phyloP scores from a whole-genome alignment of 2,329 filamentous ascomycete species.

The Hypoxylon sp. region DNA sequence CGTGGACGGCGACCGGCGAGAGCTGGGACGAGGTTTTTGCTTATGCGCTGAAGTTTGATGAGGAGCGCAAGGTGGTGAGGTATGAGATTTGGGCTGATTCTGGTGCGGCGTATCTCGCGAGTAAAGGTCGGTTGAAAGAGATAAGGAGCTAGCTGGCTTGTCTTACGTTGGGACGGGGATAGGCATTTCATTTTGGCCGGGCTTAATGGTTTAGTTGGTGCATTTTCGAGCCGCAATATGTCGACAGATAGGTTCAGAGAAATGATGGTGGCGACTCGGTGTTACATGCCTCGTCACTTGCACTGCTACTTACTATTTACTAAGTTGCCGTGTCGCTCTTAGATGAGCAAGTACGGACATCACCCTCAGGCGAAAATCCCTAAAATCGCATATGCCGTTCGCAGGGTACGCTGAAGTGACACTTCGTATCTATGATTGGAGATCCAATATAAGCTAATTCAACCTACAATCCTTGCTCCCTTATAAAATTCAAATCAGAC shows the following conservation, averaged over 20 bases:
- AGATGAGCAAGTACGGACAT: too few species aligned
- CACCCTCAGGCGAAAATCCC: too few species aligned
- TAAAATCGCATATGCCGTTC: too few species aligned
- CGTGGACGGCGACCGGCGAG: slow-evolving; percentile 51
- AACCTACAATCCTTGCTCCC: neutral
- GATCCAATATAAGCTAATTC: neutral
- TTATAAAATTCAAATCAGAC: neutral
- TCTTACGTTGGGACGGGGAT: neutral
- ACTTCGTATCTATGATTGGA: neutral
- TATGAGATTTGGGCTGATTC: slow-evolving; percentile 58
- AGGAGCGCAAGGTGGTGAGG: slow-evolving; percentile 44
- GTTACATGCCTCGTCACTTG: too few species aligned
- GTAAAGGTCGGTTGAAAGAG: slow-evolving; percentile 68
- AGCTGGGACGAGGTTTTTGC: slow-evolving; percentile 55
- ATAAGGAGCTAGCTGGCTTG: slow-evolving; percentile 1
- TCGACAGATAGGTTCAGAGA: too few species aligned
- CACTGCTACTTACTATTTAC: too few species aligned
- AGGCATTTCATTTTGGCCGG: neutral
- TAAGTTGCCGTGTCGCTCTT: too few species aligned
- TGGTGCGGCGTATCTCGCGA: slow-evolving; percentile 61
- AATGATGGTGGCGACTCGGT: too few species aligned
- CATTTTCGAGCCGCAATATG: too few species aligned
- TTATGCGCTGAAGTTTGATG: slow-evolving; percentile 53
- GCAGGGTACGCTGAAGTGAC: too few species aligned
- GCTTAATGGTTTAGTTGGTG: too few species aligned